Evolutionary conservation across 2,329 filamentous ascomycete genomes (phyloP).

Genomic region (Cytospora chrysosperma): DNA sequence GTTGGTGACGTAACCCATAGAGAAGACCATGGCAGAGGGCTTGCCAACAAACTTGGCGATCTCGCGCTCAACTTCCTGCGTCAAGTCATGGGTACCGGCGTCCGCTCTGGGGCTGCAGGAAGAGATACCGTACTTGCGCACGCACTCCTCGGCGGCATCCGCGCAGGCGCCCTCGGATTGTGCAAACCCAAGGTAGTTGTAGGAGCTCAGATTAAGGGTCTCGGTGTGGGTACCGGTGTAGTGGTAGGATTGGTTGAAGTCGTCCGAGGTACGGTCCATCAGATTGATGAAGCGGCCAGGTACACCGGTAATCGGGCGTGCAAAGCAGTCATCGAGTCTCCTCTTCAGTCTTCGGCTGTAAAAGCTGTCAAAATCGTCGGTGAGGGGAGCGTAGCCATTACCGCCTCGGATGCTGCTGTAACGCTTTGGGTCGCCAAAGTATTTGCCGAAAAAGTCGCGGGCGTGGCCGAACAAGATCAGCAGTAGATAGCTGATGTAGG

Average conservation of each 20-base stretch:
- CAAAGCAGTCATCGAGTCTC: slow-evolving; percentile 95
- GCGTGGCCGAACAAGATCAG: slow-evolving; percentile 94
- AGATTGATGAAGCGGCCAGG: slow-evolving; percentile 92
- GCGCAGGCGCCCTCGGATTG: slow-evolving; percentile 97
- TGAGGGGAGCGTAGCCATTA: slow-evolving; percentile 91
- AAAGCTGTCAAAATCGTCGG: slow-evolving; percentile 98
- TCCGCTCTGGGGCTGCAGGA: slow-evolving; percentile 80
- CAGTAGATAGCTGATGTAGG: slow-evolving; percentile 96
- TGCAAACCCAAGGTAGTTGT: slow-evolving; percentile 98
- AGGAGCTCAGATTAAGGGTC: slow-evolving; percentile 97
- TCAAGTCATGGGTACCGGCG: slow-evolving; percentile 81
- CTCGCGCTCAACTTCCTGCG: slow-evolving; percentile 83
- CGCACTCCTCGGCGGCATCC: slow-evolving; percentile 82
- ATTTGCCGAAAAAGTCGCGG: slow-evolving; percentile 96
- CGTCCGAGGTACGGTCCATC: slow-evolving; percentile 84
- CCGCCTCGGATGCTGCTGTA: slow-evolving; percentile 80
- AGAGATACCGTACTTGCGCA: slow-evolving; percentile 82
- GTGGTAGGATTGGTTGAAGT: slow-evolving; percentile 88
- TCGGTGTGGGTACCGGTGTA: slow-evolving; percentile 89
- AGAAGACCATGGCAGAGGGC: slow-evolving; percentile 92
- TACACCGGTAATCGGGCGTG: slow-evolving; percentile 87
- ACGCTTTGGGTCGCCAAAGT: slow-evolving; percentile 77
- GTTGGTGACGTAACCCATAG: slow-evolving; percentile 98
- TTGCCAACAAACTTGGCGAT: slow-evolving; percentile 93
- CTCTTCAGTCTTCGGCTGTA: slow-evolving; percentile 91